These are phyloP conservation scores for Boletus semigastroideus DNA, from an alignment of 1,284 basidiomycete species.

Conservation along the genomic window DNA sequence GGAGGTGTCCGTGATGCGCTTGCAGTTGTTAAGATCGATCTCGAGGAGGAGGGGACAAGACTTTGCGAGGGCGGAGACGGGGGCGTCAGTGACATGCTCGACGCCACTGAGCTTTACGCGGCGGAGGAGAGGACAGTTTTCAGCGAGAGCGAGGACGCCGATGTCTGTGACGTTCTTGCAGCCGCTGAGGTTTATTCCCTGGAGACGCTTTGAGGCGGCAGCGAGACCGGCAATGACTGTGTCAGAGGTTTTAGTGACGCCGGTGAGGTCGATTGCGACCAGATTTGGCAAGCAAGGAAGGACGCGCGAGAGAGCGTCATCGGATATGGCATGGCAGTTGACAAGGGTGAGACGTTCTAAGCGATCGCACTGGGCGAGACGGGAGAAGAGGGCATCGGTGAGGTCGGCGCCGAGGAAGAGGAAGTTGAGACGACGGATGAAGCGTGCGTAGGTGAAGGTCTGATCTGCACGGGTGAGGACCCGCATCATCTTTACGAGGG, in stretches of 20 bases:
- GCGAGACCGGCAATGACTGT: slow-evolving; percentile 73
- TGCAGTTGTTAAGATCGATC: slow-evolving; percentile 88
- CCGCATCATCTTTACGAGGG: slow-evolving; percentile 77
- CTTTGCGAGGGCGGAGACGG: slow-evolving; percentile 78
- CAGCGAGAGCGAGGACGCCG: slow-evolving; percentile 77
- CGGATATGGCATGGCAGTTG: slow-evolving; percentile 75
- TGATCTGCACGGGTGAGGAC: slow-evolving; percentile 60
- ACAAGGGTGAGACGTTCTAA: slow-evolving; percentile 93
- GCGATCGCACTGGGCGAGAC: slow-evolving; percentile 75
- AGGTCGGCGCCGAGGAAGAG: slow-evolving; percentile 71
- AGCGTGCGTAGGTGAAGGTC: slow-evolving; percentile 86
- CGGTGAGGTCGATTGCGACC: slow-evolving; percentile 87
- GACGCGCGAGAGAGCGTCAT: slow-evolving; percentile 66
- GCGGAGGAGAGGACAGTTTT: slow-evolving; percentile 74
- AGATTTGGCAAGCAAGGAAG: slow-evolving; percentile 74
- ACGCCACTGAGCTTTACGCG: slow-evolving; percentile 87
- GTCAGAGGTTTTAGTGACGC: slow-evolving; percentile 70
- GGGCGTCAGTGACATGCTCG: slow-evolving; percentile 74
- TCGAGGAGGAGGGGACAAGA: slow-evolving; percentile 89
- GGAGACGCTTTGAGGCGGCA: slow-evolving; percentile 70
- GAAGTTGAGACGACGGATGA: slow-evolving; percentile 92
- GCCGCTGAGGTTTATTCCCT: slow-evolving; percentile 90
- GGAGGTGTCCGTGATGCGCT: slow-evolving; percentile 74
- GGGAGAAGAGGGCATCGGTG: slow-evolving; percentile 75
- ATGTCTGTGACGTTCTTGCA: slow-evolving; percentile 83